Evolutionary conservation across 352 stramenopile species (phyloP), one percentile per base, ranked within the genome.

Genomic region (Phytophthora citrophthora): DNA sequence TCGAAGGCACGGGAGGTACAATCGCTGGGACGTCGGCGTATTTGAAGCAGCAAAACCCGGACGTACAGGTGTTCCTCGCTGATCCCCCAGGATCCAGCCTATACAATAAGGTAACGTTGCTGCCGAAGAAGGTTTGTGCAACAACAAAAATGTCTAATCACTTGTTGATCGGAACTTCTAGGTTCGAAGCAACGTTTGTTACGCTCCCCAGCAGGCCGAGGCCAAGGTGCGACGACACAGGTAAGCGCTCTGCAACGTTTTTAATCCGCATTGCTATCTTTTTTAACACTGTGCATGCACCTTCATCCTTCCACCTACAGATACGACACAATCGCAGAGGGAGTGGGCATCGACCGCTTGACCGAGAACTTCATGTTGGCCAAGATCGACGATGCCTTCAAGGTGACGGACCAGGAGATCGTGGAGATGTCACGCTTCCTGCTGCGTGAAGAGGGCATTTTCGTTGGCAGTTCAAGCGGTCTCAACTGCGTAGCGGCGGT

Each of bases 261-360:
- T 11, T 10, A 34, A 20, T 20, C 20, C 20, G 20, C 20, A 20
- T 20, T 20, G 20, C 20, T 20, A 20, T 20, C 20, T 20, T 20
- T 20, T 20, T 20, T 20, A 20, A 20, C 20, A 20, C 20, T 2
- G 20, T 24, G 16, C 39, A 20, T 6, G 8, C 29, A 45, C 7
- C 32, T 51, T 38, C 29, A 34, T 36, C 31, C 36, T 53, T n/a
- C 26, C 8, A 46, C 32, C 34, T 51, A 18, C 50, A 93, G 96
- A 63, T 99, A 99, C 74, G 97, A 99, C 76, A 99, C 96, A 34
- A 91, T 99, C 54, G 94, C 93, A 2, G 97, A 99, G 77, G 97
- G 98, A 23, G 98, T 99, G 40, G 98, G 97, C 55, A 95, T 99
- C 52, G 97, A 99, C 76, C 94, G 97, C 12, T 68, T 99, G 48